Conservation (phyloP, 1,284 basidiomycete species). For the Trichosporon coremiiforme region DNA sequence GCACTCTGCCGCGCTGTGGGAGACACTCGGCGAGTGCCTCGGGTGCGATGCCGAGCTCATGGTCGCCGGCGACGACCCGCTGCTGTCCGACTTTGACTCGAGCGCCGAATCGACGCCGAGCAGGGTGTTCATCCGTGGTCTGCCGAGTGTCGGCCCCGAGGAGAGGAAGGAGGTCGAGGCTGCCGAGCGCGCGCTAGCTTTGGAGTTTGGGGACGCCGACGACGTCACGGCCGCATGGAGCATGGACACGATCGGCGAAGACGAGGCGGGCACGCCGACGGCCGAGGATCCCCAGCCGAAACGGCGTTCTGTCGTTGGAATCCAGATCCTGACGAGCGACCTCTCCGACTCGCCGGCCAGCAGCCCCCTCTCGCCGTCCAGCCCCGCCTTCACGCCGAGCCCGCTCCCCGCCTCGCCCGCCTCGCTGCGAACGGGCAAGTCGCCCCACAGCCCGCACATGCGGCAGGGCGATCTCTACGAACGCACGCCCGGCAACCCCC, state of each 20-base stretch:
- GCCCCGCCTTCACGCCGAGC: background rate
- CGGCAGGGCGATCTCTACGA: slow-evolving; percentile 35
- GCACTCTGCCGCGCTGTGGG: slow-evolving; percentile 50
- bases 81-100: background rate
- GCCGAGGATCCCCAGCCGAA: slow-evolving; percentile 5
- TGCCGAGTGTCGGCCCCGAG: slow-evolving; percentile 41
- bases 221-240: slow-evolving; percentile 12
- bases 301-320: slow-evolving; percentile 15
- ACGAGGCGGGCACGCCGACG: slow-evolving; percentile 23
- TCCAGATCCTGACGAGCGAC: slow-evolving; percentile 20
- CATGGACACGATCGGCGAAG: slow-evolving; percentile 41
- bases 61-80: slow-evolving; percentile 47
- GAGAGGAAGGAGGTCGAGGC: slow-evolving; percentile 31
- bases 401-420: slow-evolving; percentile 6
- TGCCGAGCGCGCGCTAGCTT: slow-evolving; percentile 28
- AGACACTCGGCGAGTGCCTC: slow-evolving; percentile 52
- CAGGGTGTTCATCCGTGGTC: slow-evolving; percentile 52
- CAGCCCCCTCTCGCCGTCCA: slow-evolving; percentile 3
- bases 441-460: background rate
- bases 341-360: background rate
- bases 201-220: slow-evolving; percentile 44
- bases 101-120: slow-evolving; percentile 18
- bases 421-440: slow-evolving; percentile 1
- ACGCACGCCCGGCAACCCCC: slow-evolving; percentile 49
- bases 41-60: slow-evolving; percentile 54